phyloP scores from a whole-genome alignment of 345 rosid genomes.

The Sisymbrium altissimum region DNA sequence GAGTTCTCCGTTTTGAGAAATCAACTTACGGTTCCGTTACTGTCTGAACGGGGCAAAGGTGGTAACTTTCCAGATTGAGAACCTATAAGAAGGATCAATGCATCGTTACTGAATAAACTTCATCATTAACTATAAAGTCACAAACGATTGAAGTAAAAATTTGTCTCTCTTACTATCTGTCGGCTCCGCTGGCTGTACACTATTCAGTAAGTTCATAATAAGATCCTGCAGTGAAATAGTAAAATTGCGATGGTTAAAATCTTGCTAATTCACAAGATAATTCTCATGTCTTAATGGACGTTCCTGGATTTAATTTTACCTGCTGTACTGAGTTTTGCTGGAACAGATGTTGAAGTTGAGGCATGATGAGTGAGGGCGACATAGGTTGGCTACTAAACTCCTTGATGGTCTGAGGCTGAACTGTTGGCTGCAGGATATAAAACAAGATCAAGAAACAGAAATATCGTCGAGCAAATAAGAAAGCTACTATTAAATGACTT shows the following conservation, averaged over 20 bases:
- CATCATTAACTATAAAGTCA: conserved; percentile 2
- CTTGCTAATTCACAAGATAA: not conserved
- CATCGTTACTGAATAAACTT: not conserved
- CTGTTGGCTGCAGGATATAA: conserved; percentile 46
- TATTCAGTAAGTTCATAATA: conserved; percentile 57
- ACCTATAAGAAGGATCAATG: conserved; percentile 40
- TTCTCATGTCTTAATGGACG: not conserved
- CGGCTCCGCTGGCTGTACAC: conserved; percentile 61
- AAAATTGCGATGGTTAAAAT: not conserved
- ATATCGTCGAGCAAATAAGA: not conserved
- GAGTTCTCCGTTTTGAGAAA: not conserved
- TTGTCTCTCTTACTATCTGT: conserved; percentile 63
- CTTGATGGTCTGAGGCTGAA: conserved; percentile 53
- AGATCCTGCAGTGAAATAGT: conserved; percentile 60
- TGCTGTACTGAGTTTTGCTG: conserved; percentile 91
- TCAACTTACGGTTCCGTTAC: conserved; percentile 65
- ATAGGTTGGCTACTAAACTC: conserved; percentile 44
- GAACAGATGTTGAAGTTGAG: conserved; percentile 84
- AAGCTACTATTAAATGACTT: not conserved
- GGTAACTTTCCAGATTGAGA: conserved; percentile 86
- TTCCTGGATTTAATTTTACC: conserved; percentile 39
- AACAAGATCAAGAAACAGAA: conserved; percentile 8
- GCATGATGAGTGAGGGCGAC: conserved; percentile 49
- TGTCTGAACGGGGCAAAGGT: conserved; percentile 66
- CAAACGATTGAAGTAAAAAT: not conserved